Conservation (phyloP, 2,329 filamentous ascomycete genomes). For the Nemania sp. region DNA sequence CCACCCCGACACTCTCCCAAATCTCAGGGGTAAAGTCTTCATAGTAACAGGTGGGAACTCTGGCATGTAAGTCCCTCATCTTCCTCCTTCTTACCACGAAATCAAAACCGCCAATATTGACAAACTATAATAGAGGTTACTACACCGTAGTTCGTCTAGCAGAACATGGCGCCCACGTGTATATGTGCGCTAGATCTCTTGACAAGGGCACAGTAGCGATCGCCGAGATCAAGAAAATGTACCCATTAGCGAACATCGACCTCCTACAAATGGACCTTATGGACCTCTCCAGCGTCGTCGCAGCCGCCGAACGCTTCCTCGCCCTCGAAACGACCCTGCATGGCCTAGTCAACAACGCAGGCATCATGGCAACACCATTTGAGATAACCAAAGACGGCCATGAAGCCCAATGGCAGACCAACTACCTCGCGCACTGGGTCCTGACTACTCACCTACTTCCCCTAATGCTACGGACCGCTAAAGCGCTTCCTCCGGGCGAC, state of each 20-base stretch:
- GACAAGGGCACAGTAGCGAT: constrained; percentile 41
- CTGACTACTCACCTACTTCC: constrained; percentile 45
- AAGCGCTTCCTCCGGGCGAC: constrained; percentile 26
- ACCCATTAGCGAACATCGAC: constrained; percentile 39
- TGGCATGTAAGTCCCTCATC: constrained; percentile 45
- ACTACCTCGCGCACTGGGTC: constrained; percentile 49
- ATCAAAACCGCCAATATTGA: constrained; percentile 19
- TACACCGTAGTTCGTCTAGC: constrained; percentile 44
- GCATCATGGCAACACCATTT: constrained; percentile 41
- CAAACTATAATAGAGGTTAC: constrained; percentile 37
- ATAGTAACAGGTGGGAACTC: constrained; percentile 51
- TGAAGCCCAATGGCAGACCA: constrained; percentile 47
- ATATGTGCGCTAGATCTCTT: constrained; percentile 44
- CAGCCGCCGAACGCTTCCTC: constrained; percentile 40
- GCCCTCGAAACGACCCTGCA: constrained; percentile 38
- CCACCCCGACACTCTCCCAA: constrained; percentile 46
- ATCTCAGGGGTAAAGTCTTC: constrained; percentile 47
- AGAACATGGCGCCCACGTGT: constrained; percentile 45
- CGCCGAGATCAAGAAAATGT: constrained; percentile 37
- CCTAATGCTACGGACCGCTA: constrained; percentile 40
- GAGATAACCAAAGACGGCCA: constrained; percentile 41
- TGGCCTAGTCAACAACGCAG: constrained; percentile 41
- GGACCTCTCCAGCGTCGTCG: constrained; percentile 42
- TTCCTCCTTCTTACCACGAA: constrained; percentile 14
- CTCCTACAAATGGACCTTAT: constrained; percentile 44